A percentile compares a stretch with the other conserved stretches of the same genome.
phyloP scores from a whole-genome alignment of 208 protist genomes.

The Crithidia bombi region DNA sequence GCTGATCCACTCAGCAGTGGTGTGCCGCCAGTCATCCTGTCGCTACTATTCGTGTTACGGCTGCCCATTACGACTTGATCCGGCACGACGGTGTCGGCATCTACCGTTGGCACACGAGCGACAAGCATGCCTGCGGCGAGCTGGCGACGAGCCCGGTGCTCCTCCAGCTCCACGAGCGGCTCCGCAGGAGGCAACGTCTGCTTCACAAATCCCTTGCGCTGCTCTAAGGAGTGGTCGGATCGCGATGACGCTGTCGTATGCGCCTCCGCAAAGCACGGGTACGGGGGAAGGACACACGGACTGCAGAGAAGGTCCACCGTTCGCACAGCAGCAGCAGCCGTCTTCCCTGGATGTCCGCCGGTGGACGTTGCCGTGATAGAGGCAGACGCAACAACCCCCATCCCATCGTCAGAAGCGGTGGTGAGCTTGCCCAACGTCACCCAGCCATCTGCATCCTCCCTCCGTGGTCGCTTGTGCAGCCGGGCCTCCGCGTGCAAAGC shows the following conservation, averaged over 20 bases:
- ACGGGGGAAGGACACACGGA: constrained; percentile 34
- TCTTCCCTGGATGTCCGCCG: not conserved
- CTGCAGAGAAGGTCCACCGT: constrained; percentile 26
- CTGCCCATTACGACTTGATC: constrained; percentile 36
- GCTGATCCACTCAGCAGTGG: constrained; percentile 1
- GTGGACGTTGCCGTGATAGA: not conserved
- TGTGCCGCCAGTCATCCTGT: not conserved
- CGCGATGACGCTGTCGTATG: not conserved
- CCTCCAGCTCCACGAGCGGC: constrained; percentile 48
- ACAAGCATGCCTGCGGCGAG: constrained; percentile 37
- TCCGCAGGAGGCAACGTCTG: constrained; percentile 33
- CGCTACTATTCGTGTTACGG: not conserved
- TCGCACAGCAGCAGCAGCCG: constrained; percentile 1
- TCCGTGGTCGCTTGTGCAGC: constrained; percentile 11
- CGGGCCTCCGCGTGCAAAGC: not conserved
- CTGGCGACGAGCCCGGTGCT: constrained; percentile 21
- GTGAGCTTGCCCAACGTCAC: constrained; percentile 25
- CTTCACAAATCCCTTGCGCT: constrained; percentile 34
- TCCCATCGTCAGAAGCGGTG: not conserved
- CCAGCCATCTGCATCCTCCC: constrained; percentile 44
- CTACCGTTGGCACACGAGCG: constrained; percentile 46
- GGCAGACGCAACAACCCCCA: not conserved
- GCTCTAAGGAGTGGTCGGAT: not conserved
- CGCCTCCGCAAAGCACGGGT: constrained; percentile 48
- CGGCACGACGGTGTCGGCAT: constrained; percentile 51